Conservation (phyloP, 2,329 filamentous ascomycete species). For the Fulvia fulva region DNA sequence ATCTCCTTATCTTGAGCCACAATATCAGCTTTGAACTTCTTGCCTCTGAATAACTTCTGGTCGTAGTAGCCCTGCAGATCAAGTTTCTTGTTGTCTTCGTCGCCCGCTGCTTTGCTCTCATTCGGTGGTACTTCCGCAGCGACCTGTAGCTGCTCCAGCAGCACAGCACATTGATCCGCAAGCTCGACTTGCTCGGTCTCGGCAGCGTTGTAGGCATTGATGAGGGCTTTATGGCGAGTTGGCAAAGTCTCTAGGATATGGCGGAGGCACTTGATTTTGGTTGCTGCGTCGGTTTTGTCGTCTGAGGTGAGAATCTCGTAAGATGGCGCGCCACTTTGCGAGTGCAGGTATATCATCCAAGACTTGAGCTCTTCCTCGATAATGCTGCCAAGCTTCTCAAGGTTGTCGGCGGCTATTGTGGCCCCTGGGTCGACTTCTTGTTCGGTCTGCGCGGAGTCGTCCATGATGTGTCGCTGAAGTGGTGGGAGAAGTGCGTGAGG, state of each 20-base stretch:
- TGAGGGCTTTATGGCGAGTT: slow-evolving; percentile 1
- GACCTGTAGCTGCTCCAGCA: not conserved
- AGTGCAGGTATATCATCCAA: slow-evolving; percentile 2
- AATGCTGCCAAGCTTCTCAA: not conserved
- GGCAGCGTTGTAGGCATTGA: not conserved
- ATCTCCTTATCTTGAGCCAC: slow-evolving; percentile 4
- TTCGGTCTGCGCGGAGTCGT: not conserved
- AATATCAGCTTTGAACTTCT: not conserved
- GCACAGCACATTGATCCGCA: not conserved
- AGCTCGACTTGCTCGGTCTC: slow-evolving; percentile 1
- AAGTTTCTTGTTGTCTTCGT: not conserved
- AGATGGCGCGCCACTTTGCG: not conserved
- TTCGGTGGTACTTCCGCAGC: not conserved
- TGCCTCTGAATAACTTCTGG: slow-evolving; percentile 2
- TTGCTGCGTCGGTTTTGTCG: not conserved
- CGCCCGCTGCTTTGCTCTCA: too few relatives aligned
- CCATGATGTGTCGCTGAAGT: not conserved
- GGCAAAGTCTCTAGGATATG: slow-evolving; percentile 2
- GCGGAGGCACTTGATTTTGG: not conserved
- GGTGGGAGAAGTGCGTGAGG: not conserved
- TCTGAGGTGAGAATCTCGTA: not conserved
- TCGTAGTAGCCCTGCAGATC: not conserved
- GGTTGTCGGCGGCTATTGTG: not conserved
- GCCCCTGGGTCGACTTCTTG: not conserved
- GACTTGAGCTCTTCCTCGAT: slow-evolving; percentile 3